These are phyloP conservation scores for Mallotus japonicus DNA, from an alignment of 441 rosid genomes.

Conservation along the genomic window DNA sequence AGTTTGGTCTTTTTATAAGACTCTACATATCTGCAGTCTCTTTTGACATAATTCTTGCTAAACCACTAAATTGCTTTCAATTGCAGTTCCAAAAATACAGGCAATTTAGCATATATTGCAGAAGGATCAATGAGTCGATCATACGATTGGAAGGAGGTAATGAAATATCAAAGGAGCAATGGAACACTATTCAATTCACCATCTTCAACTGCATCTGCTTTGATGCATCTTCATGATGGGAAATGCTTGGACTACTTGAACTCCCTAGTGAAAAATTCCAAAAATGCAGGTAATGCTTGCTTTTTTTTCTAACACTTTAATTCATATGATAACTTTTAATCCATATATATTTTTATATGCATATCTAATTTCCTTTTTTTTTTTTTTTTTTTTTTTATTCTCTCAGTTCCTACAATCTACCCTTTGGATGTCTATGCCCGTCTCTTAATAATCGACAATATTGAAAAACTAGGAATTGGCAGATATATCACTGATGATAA, in stretches of 20 bases:
- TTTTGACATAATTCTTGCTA: too few relatives aligned
- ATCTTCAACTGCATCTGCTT: slow-evolving; percentile 15
- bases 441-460: neutral
- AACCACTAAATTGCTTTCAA: too few relatives aligned
- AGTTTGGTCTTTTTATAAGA: too few relatives aligned
- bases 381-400: too few relatives aligned
- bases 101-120: slow-evolving; percentile 10
- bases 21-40: too few relatives aligned
- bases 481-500: too few relatives aligned
- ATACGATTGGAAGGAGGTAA: neutral
- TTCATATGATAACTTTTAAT: too few relatives aligned
- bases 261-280: neutral
- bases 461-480: neutral
- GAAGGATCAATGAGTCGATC: neutral
- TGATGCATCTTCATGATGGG: neutral
- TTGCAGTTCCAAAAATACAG: too few relatives aligned
- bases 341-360: too few relatives aligned
- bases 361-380: too few relatives aligned
- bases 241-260: slow-evolving; percentile 7
- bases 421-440: slow-evolving; percentile 5
- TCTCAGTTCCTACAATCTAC: slow-evolving; percentile 13
- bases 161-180: slow-evolving; percentile 10
- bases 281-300: neutral
- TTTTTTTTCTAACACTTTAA: neutral
- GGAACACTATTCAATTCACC: neutral